phyloP scores from a whole-genome alignment of 2,329 filamentous ascomycete genomes.

The Aspergillus chevalieri region DNA sequence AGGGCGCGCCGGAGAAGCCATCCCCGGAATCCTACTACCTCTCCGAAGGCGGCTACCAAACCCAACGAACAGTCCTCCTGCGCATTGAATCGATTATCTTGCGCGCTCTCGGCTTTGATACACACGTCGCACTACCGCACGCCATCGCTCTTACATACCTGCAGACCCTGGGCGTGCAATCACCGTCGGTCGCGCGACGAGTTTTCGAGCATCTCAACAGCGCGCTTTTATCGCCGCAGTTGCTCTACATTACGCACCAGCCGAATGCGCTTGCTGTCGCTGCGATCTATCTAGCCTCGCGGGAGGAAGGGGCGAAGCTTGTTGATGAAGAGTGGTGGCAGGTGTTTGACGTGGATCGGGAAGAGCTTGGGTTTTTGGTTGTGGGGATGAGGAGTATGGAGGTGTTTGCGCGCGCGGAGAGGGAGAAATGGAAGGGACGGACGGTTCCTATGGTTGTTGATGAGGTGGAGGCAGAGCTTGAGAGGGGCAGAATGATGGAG shows the following conservation, averaged over 20 bases:
- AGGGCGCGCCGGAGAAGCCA: slow-evolving; percentile 21
- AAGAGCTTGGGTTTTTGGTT: slow-evolving; percentile 88
- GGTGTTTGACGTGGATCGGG: slow-evolving; percentile 90
- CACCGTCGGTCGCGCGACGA: slow-evolving; percentile 54
- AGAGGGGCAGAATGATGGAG: slow-evolving; percentile 41
- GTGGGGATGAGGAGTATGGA: slow-evolving; percentile 76
- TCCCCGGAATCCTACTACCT: slow-evolving; percentile 60
- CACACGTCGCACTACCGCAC: slow-evolving; percentile 79
- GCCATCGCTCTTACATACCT: slow-evolving; percentile 85
- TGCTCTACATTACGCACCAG: slow-evolving; percentile 88
- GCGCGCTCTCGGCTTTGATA: slow-evolving; percentile 70
- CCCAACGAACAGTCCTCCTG: slow-evolving; percentile 59
- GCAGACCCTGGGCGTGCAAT: slow-evolving; percentile 71
- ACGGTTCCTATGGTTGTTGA: slow-evolving; percentile 55
- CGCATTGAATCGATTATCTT: slow-evolving; percentile 73
- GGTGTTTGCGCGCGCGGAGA: slow-evolving; percentile 59
- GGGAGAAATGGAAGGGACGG: slow-evolving; percentile 47
- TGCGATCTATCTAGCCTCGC: slow-evolving; percentile 82
- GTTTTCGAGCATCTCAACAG: slow-evolving; percentile 78
- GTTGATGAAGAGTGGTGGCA: slow-evolving; percentile 93
- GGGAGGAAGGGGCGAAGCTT: slow-evolving; percentile 69
- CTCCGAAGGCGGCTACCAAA: slow-evolving; percentile 65
- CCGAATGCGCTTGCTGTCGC: slow-evolving; percentile 78
- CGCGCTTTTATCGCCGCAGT: slow-evolving; percentile 76
- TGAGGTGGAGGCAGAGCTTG: slow-evolving; percentile 56